Conservation (phyloP, 192 early-diverging fungal genomes). For the Coemansia sp. region DNA sequence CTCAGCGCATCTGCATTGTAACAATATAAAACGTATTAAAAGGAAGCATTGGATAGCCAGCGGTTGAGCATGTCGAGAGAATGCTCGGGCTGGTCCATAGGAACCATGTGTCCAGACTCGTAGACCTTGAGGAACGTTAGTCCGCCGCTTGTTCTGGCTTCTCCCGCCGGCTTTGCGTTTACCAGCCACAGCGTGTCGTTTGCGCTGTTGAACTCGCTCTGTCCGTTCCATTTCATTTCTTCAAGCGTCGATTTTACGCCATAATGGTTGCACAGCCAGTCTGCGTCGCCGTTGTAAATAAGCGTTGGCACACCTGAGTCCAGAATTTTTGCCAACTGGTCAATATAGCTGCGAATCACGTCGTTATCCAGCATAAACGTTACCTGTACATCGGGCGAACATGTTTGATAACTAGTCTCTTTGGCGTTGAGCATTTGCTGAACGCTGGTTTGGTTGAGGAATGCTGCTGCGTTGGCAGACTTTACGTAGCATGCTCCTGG, state of each 20-base stretch:
- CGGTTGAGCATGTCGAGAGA: constrained; percentile 79
- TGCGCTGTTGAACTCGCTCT: constrained; percentile 65
- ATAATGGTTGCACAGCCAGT: constrained; percentile 86
- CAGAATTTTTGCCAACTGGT: background rate
- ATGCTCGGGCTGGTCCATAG: constrained; percentile 82
- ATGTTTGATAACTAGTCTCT: constrained; percentile 62
- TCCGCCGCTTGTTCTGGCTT: constrained; percentile 62
- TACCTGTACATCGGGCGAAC: constrained; percentile 64
- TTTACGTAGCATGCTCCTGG: constrained; percentile 73
- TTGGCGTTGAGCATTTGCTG: constrained; percentile 69
- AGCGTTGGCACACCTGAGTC: constrained; percentile 72
- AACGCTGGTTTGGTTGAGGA: constrained; percentile 69
- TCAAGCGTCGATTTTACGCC: constrained; percentile 81
- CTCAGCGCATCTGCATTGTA: constrained; percentile 11
- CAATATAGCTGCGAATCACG: background rate
- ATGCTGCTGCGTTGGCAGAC: constrained; percentile 65
- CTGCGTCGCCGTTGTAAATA: constrained; percentile 90
- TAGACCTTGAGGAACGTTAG: constrained; percentile 83
- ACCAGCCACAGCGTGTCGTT: constrained; percentile 71
- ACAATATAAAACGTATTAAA: background rate
- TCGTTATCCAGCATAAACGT: background rate
- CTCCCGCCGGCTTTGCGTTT: constrained; percentile 55
- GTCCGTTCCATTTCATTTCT: constrained; percentile 79
- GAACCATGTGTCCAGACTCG: constrained; percentile 85
- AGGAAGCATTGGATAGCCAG: constrained; percentile 57